Base-by-base conservation (phyloP, 768 basidiomycete genomes). In the Crepidotus variabilis region DNA sequence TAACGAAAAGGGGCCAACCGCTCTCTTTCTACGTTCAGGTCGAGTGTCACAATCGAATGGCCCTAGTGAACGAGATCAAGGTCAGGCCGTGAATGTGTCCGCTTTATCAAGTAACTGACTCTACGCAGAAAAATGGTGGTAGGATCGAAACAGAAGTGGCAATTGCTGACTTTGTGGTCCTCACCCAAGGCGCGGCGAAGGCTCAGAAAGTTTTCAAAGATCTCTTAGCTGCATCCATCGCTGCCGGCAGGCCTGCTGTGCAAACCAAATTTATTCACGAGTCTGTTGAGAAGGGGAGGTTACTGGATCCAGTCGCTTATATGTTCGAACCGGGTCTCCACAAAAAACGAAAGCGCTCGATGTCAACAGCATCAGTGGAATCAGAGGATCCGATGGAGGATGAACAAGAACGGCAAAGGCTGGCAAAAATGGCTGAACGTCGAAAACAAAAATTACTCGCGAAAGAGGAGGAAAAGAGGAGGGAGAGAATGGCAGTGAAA, bases 21-120 rank as follows among this genome's bases (percentile, higher is more conserved):
- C 62, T 84, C 47, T 66, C 71, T 11, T 88, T 90, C 60, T 88
- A 82, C 60, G 84, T 90, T 34, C 86, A 88, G 64, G 73, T 89
- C n/a, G 86, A 86, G 60, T 72, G 86, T 0, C 76, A 77, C 46
- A 80, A 81, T 50, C 76, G 88, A 21, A 69, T 72, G 14, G 67
- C 72, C 0, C 64, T 85, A 23, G 76, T 86, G 21, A 71, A 71
- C 47, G 69, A 73, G 7, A 85, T 91, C 66, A 88, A 86, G 80
- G 88, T 87, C 53, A 56, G 74, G 65, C 28, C 16, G 16, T 21
- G 28, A 9, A 11, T 22, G 23, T 33, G 34, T 10, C 22, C 36
- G 13, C 16, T 28, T 5, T 18, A 43, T 23, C 45, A 47, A 55
- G 20, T 35, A 21, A 54, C 34, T 54, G 34, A 51, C 43, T 47